phyloP scores from a whole-genome alignment of 257 asterid genomes.

The Penstemon barbatus region DNA sequence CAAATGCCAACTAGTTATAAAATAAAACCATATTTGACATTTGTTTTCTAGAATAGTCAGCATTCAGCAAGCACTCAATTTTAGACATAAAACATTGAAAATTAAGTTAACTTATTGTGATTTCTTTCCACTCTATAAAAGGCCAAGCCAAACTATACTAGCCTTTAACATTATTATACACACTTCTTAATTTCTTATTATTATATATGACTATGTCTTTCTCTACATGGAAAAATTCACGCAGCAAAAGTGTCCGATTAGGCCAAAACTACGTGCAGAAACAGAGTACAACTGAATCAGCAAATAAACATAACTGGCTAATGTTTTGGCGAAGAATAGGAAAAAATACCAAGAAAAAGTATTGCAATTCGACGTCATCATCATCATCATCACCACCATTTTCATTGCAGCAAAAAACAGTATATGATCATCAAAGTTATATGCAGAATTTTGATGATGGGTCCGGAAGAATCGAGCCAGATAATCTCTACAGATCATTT shows the following conservation, averaged over 20 bases:
- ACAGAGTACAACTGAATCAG: conserved; percentile 29
- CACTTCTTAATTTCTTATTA: not conserved
- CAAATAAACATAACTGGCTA: conserved; percentile 35
- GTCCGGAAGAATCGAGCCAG: conserved; percentile 45
- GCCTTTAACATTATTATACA: not conserved
- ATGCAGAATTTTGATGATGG: conserved; percentile 74
- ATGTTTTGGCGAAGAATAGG: conserved; percentile 53
- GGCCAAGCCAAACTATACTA: conserved; percentile 3
- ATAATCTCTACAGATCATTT: conserved; percentile 60
- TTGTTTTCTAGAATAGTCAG: conserved; percentile 3
- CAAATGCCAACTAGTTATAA: too few species aligned
- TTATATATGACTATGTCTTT: conserved; percentile 17
- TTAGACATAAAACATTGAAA: not conserved
- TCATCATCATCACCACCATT: conserved; percentile 19
- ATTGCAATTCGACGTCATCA: not conserved
- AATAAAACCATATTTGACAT: not conserved
- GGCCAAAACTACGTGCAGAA: conserved; percentile 33
- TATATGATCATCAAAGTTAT: conserved; percentile 57
- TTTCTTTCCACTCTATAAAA: not conserved
- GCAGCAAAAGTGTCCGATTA: conserved; percentile 53
- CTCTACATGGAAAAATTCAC: conserved; percentile 43
- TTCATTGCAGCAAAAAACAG: conserved; percentile 18
- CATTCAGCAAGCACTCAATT: not conserved
- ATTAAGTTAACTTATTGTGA: not conserved
- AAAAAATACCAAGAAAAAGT: conserved; percentile 40